A percentile compares a stretch with the other conserved stretches of the same genome.
These are phyloP conservation scores for Malassezia equina DNA, from an alignment of 1,284 basidiomycete genomes.

Conservation along the genomic window DNA sequence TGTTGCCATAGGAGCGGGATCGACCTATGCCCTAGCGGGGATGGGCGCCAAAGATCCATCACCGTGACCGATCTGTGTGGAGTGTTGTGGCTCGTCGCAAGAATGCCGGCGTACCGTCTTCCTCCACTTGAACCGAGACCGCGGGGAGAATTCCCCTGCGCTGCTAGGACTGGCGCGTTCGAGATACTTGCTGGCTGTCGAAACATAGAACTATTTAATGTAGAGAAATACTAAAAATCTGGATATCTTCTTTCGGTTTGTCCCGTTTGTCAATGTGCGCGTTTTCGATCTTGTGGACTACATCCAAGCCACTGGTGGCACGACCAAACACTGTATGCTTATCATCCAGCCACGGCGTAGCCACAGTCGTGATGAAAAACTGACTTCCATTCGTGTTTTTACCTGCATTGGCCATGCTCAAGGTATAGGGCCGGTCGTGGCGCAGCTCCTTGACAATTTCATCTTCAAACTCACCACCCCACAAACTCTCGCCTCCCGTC, in stretches of 20 bases:
- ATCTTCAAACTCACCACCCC: constrained; percentile 90
- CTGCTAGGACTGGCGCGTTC: neutral
- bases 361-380: constrained; percentile 95
- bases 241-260: constrained; percentile 42
- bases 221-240: constrained; percentile 19
- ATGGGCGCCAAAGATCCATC: constrained; percentile 13
- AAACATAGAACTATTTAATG: too few relatives aligned
- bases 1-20: constrained; percentile 8
- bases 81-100: neutral
- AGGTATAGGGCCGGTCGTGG: constrained; percentile 90
- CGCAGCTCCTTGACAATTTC: constrained; percentile 72
- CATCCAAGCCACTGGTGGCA: constrained; percentile 53
- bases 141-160: too few relatives aligned
- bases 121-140: neutral
- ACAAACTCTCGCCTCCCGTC: constrained; percentile 84
- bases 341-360: constrained; percentile 75
- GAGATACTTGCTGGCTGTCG: too few relatives aligned
- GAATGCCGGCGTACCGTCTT: neutral
- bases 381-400: constrained; percentile 87
- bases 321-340: constrained; percentile 57
- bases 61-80: neutral
- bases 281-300: constrained; percentile 74
- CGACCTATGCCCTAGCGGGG: constrained; percentile 10
- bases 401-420: constrained; percentile 98
- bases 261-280: constrained; percentile 48